phyloP scores from a whole-genome alignment of 2,329 filamentous ascomycete species.

The Calonectria montana region DNA sequence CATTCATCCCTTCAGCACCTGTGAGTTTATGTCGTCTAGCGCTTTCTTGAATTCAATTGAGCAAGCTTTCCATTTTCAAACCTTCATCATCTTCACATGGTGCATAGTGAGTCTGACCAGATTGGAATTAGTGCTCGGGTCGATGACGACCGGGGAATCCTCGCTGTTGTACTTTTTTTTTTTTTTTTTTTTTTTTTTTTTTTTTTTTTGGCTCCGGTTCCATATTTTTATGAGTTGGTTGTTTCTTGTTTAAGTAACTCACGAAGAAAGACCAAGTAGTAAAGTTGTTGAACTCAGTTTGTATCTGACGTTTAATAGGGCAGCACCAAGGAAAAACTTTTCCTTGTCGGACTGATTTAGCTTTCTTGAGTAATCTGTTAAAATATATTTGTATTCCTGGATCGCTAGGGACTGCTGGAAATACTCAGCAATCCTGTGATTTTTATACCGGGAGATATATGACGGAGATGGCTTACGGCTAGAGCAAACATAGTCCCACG shows the following conservation, averaged over 20 bases:
- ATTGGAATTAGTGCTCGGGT: too few relatives aligned
- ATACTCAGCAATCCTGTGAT: slow-evolving; percentile 17
- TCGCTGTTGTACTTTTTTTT: too few relatives aligned
- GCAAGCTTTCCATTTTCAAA: background rate
- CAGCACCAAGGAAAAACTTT: slow-evolving; percentile 1
- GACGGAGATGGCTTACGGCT: slow-evolving; percentile 13
- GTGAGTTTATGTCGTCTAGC: background rate
- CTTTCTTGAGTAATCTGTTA: background rate
- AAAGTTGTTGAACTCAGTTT: too few relatives aligned
- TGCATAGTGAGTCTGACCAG: background rate
- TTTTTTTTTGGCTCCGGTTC: too few relatives aligned
- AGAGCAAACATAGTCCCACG: slow-evolving; percentile 14
- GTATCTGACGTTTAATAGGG: slow-evolving; percentile 7
- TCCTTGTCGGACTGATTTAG: background rate
- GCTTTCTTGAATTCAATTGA: background rate
- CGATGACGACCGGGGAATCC: too few relatives aligned
- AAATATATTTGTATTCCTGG: background rate
- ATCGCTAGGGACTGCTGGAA: slow-evolving; percentile 15
- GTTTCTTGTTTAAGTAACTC: too few relatives aligned
- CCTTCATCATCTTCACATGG: background rate
- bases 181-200: too few relatives aligned
- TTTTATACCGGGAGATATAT: slow-evolving; percentile 1
- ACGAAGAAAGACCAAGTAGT: too few relatives aligned
- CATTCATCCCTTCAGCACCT: background rate
- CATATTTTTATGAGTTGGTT: too few relatives aligned